Evolutionary conservation across 2,329 filamentous ascomycete genomes (phyloP).

Genomic region (Trichophyton schoenleinii): DNA sequence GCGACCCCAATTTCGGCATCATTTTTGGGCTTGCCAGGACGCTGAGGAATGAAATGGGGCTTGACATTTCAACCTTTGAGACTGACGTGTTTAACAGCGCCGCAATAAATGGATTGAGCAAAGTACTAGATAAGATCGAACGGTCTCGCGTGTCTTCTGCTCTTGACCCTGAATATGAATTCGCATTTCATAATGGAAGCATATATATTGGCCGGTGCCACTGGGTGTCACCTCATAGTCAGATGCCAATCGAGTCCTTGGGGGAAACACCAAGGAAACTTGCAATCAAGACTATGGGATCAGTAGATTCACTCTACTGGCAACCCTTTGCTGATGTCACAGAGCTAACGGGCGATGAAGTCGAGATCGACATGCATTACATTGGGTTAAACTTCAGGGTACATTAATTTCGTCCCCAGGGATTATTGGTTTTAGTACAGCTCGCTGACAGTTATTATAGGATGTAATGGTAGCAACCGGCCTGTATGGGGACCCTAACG

Average conservation of each 20-base stretch:
- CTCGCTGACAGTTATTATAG: background rate
- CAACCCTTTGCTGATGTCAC: no score
- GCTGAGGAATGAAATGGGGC: conserved; percentile 3
- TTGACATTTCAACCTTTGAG: conserved; percentile 8
- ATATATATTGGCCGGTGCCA: background rate
- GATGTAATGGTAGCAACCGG: background rate
- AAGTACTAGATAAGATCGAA: background rate
- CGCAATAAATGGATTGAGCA: background rate
- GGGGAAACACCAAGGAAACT: background rate
- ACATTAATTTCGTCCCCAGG: background rate
- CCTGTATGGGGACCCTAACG: background rate
- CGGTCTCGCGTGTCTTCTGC: background rate
- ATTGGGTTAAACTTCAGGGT: conserved; percentile 20
- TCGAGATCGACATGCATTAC: conserved; percentile 24
- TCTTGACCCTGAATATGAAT: background rate
- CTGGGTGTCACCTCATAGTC: background rate
- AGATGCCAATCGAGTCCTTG: background rate
- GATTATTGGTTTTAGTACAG: background rate
- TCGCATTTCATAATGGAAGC: background rate
- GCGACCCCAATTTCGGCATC: conserved; percentile 3
- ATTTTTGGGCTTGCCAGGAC: conserved; percentile 7
- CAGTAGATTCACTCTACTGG: conserved; percentile 1
- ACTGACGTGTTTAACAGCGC: background rate
- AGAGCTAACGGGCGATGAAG: conserved; percentile 7
- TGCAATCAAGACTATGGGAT: background rate